Evolutionary conservation across 352 stramenopile genomes (phyloP), one percentile per base, ranked within the genome.

Genomic region (Globisporangium lucens): DNA sequence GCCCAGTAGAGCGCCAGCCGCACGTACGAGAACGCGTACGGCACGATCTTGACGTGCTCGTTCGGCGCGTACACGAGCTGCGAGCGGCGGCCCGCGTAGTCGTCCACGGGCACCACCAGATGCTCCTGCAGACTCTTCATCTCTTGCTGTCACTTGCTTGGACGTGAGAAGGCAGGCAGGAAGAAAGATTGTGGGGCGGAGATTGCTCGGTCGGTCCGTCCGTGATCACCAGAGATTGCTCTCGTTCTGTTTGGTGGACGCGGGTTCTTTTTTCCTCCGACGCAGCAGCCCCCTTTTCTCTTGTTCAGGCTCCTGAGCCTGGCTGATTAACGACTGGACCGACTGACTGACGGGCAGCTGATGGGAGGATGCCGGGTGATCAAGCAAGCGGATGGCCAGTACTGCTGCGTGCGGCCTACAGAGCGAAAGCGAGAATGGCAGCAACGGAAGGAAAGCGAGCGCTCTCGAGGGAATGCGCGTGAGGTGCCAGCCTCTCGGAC

Each of bases 71-170:
- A 75, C 33, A 86, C 78, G 43, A 89, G 67, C 35, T 82, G 66
- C 7, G 59, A 56, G 24, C 77, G 77, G 4, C 71, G 78, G 2
- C 63, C 76, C 0, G 72, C 65, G 13, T 65, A 59, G 58, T 85
- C 78, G 61, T 85, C 76, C 29, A 87, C 68, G 46, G 76, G 73
- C 57, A 85, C 70, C 35, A 83, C 43, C 64, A 83, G 69, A 41
- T 87, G 79, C 56, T 87, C 79, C 22, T 72, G 71, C 38, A 85
- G 64, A 24, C 67, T 78, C 49, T 75, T 76, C 74, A 83, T 85
- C 12, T 6, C 12, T 17, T 43, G 36, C 15, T 41, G 24, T 29
- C 20, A 1, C n/a, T 29, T 30, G 49, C n/a, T 30, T 29, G n/a
- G 47, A 9, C 10, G 22, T 1, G 17, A 20, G 43, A 51, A 51